phyloP scores from a whole-genome alignment of 1,284 basidiomycete genomes.

The Pascua sp. region DNA sequence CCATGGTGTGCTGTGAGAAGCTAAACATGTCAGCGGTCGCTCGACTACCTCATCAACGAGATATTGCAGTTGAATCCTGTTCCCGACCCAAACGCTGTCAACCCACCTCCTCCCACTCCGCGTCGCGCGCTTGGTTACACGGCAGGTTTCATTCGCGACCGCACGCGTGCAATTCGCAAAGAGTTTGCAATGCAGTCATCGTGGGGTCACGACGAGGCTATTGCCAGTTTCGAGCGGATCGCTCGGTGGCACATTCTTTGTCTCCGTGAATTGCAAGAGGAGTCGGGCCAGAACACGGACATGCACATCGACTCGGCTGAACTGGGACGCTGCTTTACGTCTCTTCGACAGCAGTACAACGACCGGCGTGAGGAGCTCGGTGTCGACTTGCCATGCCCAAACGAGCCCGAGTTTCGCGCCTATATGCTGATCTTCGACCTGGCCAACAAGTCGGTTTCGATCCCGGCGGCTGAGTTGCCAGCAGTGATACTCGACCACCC shows the following conservation, averaged over 20 bases:
- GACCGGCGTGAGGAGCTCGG: slow-evolving; percentile 66
- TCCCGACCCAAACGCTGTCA: slow-evolving; percentile 20
- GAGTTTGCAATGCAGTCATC: slow-evolving; percentile 94
- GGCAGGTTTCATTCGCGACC: slow-evolving; percentile 76
- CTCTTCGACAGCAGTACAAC: slow-evolving; percentile 88
- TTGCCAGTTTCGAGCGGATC: slow-evolving; percentile 89
- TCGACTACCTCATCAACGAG: slow-evolving; percentile 86
- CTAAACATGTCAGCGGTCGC: slow-evolving; percentile 60
- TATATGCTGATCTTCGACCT: slow-evolving; percentile 92
- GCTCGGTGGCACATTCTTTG: slow-evolving; percentile 90
- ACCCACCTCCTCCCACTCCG: slow-evolving; percentile 24
- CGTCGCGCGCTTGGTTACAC: slow-evolving; percentile 58
- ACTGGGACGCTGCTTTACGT: slow-evolving; percentile 59
- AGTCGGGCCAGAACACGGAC: slow-evolving; percentile 39
- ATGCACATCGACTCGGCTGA: slow-evolving; percentile 47
- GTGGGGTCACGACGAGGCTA: slow-evolving; percentile 66
- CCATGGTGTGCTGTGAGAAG: background rate
- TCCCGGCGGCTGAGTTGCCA: slow-evolving; percentile 69
- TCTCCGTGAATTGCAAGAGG: slow-evolving; percentile 64
- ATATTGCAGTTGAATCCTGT: slow-evolving; percentile 61
- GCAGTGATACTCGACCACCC: slow-evolving; percentile 65
- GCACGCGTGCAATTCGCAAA: slow-evolving; percentile 82
- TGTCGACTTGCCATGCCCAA: slow-evolving; percentile 57
- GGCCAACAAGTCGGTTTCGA: slow-evolving; percentile 72
- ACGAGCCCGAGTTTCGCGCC: slow-evolving; percentile 91